Evolutionary conservation across 164 flowering plant genomes (phyloP).

Genomic region (Chimonanthus salicifolius): DNA sequence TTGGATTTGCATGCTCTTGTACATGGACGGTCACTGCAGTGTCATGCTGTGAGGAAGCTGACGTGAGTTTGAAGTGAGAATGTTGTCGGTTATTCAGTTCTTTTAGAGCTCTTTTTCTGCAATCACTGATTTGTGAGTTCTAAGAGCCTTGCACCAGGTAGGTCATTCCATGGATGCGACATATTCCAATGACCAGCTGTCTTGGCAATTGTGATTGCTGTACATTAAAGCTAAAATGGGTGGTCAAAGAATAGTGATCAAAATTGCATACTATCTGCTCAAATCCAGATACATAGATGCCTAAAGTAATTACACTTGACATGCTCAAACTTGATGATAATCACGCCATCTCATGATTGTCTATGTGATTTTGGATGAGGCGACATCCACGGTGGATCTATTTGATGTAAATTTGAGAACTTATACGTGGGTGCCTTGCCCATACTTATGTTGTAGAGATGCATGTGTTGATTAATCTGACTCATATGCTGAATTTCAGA

Average conservation of each 20-base stretch:
- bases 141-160: neutral
- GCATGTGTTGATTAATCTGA: neutral
- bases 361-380: neutral
- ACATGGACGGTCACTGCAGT: neutral
- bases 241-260: neutral
- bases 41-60: neutral
- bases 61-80: neutral
- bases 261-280: neutral
- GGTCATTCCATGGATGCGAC: neutral
- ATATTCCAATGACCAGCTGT: neutral
- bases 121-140: neutral
- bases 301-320: too few species aligned
- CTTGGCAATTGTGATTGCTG: neutral
- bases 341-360: neutral
- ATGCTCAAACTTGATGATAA: too few species aligned
- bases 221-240: neutral
- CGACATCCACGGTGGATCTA: neutral
- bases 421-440: neutral
- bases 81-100: neutral
- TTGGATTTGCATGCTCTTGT: neutral
- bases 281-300: neutral
- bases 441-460: neutral
- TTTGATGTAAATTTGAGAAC: neutral
- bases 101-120: neutral
- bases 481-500: neutral